These are phyloP conservation scores for Aspergillus flavus DNA, from an alignment of 2,329 filamentous ascomycete genomes.

Conservation along the genomic window DNA sequence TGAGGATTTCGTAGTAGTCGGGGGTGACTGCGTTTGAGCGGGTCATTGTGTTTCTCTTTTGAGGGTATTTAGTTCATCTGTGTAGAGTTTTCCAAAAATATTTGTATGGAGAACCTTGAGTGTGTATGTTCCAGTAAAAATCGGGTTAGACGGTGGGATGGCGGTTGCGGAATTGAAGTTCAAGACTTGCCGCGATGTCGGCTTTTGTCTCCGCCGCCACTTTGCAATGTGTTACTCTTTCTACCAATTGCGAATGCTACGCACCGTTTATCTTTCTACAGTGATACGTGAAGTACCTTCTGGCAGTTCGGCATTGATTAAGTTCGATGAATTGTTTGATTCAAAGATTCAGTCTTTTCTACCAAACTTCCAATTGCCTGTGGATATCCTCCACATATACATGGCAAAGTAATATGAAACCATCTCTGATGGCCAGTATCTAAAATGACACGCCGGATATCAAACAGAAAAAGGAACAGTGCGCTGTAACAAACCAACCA, in stretches of 20 bases:
- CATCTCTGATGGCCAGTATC: constrained; percentile 7
- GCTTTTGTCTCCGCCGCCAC: neutral
- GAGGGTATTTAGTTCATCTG: neutral
- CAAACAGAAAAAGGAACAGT: constrained; percentile 19
- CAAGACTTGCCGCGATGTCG: neutral
- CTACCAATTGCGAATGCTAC: neutral
- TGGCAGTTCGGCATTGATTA: neutral
- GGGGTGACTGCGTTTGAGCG: constrained; percentile 13
- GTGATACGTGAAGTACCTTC: neutral
- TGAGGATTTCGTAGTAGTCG: constrained; percentile 45
- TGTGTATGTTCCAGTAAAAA: neutral
- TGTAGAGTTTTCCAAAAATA: neutral
- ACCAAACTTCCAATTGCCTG: neutral
- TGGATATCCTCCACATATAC: neutral
- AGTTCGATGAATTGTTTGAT: neutral
- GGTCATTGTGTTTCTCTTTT: constrained; percentile 16
- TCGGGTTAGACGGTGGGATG: neutral
- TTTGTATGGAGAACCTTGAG: neutral
- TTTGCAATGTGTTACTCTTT: neutral
- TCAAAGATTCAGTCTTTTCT: neutral
- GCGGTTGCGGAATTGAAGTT: neutral
- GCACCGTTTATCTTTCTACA: neutral
- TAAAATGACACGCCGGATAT: constrained; percentile 24
- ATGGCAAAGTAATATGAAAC: constrained; percentile 1
- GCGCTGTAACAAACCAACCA: constrained; percentile 18